phyloP scores from a whole-genome alignment of 257 asterid species.

The Knoxia roxburghii region DNA sequence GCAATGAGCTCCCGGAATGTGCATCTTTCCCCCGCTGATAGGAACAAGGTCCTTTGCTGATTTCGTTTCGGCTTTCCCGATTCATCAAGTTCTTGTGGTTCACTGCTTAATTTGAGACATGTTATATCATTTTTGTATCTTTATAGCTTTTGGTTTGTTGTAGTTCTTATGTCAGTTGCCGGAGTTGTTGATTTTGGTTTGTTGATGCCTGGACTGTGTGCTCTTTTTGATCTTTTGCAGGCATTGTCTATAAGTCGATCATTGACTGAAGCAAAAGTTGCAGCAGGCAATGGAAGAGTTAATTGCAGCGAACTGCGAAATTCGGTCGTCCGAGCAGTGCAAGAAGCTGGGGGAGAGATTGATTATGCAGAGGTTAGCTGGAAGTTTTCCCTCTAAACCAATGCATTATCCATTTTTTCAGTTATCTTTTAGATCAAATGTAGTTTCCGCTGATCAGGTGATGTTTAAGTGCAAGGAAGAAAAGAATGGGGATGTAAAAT shows the following conservation, averaged over 20 bases:
- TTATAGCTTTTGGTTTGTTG: background rate
- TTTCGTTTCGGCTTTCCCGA: background rate
- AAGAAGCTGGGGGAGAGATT: conserved; percentile 69
- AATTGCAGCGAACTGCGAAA: conserved; percentile 53
- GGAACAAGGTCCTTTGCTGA: conserved; percentile 52
- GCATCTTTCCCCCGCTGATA: conserved; percentile 58
- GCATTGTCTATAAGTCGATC: conserved; percentile 70
- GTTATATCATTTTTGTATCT: background rate
- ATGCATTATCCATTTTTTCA: too few species aligned
- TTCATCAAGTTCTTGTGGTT: background rate
- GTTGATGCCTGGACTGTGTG: too few species aligned
- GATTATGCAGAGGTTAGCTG: conserved; percentile 84
- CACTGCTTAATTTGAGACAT: background rate
- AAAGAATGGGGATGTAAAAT: too few species aligned
- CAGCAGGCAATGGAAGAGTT: conserved; percentile 50
- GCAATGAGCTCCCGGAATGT: conserved; percentile 98
- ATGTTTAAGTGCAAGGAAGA: too few species aligned
- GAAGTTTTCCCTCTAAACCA: background rate
- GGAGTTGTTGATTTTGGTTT: background rate
- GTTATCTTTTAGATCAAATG: too few species aligned
- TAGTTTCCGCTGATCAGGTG: too few species aligned
- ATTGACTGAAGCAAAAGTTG: conserved; percentile 45
- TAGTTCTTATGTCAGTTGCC: background rate
- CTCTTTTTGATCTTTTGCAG: too few species aligned
- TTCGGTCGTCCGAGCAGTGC: conserved; percentile 35